phyloP scores from a whole-genome alignment of 78 protist species.

The Emiliania huxleyi region DNA sequence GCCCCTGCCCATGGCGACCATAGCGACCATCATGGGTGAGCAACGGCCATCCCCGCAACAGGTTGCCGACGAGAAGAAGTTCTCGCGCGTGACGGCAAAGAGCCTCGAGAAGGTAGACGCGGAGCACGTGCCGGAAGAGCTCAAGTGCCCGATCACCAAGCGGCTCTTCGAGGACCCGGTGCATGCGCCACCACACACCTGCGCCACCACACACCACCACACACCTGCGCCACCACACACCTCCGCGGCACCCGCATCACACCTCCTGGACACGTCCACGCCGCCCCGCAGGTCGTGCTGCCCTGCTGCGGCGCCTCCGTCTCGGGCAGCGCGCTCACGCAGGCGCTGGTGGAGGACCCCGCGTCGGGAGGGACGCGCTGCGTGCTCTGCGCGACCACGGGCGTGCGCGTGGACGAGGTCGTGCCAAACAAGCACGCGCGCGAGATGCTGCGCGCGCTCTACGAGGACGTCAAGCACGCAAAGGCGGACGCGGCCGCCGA shows the following conservation, averaged over 20 bases:
- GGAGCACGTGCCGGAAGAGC: not conserved
- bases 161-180: not conserved
- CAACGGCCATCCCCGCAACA: no score
- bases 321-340: not conserved
- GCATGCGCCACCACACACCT: no score
- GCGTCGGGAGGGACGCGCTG: not conserved
- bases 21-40: no score
- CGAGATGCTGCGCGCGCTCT: not conserved
- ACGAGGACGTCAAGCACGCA: not conserved
- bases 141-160: not conserved
- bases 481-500: not conserved
- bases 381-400: not conserved
- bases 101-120: not conserved
- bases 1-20: no score
- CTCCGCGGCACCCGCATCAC: no score
- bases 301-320: conserved; percentile 24
- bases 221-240: no score
- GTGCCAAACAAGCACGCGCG: not conserved
- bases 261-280: no score
- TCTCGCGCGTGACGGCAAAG: not conserved
- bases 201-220: no score
- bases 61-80: not conserved
- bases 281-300: no score
- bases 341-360: not conserved
- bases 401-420: not conserved